Evolutionary conservation across 371 early-diverging fungal species (phyloP), one percentile per base, ranked within the genome.

Genomic region (Rhizopus delemar): DNA sequence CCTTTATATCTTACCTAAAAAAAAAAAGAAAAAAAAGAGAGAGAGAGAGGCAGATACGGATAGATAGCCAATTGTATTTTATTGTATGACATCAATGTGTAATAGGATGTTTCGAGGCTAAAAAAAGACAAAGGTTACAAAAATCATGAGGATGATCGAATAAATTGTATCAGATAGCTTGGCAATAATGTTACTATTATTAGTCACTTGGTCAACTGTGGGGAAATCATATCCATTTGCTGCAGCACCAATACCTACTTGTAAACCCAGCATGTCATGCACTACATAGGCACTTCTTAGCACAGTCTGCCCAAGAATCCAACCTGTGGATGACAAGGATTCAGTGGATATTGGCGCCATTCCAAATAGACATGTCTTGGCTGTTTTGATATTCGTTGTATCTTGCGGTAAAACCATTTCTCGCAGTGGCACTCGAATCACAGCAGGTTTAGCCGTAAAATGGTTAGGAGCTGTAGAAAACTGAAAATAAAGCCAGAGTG

Each of bases 211-310:
- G 39, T 41, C 46, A 35, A 56, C 34, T 1, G 56, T 61, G 15
- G 61, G 58, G 16, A 59, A 54, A 22, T 54, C 15, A 55, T 65
- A 60, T 8, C 57, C 60, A 48, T 65, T 65, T 29, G 56, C 51
- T n/a, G 65, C 65, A 13, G 43, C 43, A 4, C 59, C 63, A 13
- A 62, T 55, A 4, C 56, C 62, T 12, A 67, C 43, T 41, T 62
- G 62, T 13, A 43, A 49, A 8, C 48, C 59, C 8, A 55, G 33
- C 63, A 74, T 63, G 32, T 74, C 71, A 50, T 69, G 69, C 13
- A 71, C 69, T 9, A 74, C 46, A 60, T 71, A 74, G 4, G 71
- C 65, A 53, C 62, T 64, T 34, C 74, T 57, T 6, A 74, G 53
- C 9, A 74, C 56, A 1, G 71, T 69, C 35, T 71, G 64, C 7